These are phyloP conservation scores for Orobanche coerulescens DNA, from an alignment of 257 asterid species.

Conservation along the genomic window DNA sequence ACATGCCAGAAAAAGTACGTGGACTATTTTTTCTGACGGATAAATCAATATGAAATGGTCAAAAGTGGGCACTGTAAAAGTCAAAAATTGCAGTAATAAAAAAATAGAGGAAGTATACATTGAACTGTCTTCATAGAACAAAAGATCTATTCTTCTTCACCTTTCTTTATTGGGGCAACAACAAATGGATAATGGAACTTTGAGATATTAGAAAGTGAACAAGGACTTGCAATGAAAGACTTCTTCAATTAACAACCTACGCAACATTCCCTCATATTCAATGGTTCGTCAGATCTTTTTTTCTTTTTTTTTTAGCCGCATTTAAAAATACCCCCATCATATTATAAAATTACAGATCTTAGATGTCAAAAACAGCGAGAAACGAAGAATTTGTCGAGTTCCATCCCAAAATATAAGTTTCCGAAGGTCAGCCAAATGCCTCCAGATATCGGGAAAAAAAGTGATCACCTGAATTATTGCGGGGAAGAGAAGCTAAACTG, in stretches of 20 bases:
- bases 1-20: no score
- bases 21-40: no score
- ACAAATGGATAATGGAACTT: not conserved
- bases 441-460: constrained; percentile 12
- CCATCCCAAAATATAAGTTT: constrained; percentile 11
- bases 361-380: constrained; percentile 16
- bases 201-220: not conserved
- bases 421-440: constrained; percentile 4
- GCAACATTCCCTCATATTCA: not conserved
- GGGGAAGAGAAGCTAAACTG: constrained; percentile 90
- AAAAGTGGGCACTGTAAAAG: no score
- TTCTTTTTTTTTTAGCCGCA: constrained; percentile 22
- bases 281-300: constrained; percentile 22
- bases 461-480: constrained; percentile 24
- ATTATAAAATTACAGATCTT: constrained; percentile 20
- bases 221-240: not conserved
- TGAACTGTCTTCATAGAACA: no score
- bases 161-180: no score
- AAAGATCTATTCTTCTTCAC: no score
- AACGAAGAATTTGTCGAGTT: constrained; percentile 18
- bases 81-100: no score
- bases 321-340: constrained; percentile 18
- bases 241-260: not conserved
- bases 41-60: no score
- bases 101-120: no score